Conservation (phyloP, 129 eudicot genomes). For the Dittrichia graveolens region DNA sequence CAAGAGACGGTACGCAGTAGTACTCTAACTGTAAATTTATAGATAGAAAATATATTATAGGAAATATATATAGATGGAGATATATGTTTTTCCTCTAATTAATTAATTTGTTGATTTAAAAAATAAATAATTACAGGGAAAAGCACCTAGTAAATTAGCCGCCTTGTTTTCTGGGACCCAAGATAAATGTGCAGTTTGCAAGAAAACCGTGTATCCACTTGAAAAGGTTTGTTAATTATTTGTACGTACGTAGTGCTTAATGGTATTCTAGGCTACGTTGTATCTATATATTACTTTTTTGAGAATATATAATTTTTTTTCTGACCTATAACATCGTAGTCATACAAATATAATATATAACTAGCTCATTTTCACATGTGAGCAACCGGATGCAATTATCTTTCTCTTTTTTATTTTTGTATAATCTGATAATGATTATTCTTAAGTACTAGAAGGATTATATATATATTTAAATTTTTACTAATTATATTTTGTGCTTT, state of each 20-base stretch:
- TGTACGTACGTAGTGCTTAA: background rate
- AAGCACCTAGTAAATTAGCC: conserved; percentile 68
- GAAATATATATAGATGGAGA: background rate
- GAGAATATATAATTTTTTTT: too few species aligned
- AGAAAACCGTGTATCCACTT: conserved; percentile 84
- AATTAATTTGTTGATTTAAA: background rate
- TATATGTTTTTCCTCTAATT: background rate
- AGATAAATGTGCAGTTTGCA: conserved; percentile 82
- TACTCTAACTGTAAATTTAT: background rate
- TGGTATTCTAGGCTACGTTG: background rate
- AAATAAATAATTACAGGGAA: conserved; percentile 39
- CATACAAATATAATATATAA: too few species aligned
- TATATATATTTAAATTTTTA: too few species aligned
- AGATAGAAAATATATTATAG: background rate
- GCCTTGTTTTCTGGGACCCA: conserved; percentile 84
- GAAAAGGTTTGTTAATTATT: conserved; percentile 65
- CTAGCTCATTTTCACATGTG: too few species aligned
- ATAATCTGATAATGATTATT: too few species aligned
- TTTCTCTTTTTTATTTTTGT: background rate
- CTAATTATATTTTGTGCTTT: background rate
- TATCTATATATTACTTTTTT: too few species aligned
- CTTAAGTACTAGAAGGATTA: too few species aligned
- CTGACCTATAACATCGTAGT: too few species aligned
- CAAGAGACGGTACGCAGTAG: conserved; percentile 55
- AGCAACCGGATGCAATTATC: background rate